Conservation (phyloP, 2,329 filamentous ascomycete genomes). For the Pseudopyricularia javanii region DNA sequence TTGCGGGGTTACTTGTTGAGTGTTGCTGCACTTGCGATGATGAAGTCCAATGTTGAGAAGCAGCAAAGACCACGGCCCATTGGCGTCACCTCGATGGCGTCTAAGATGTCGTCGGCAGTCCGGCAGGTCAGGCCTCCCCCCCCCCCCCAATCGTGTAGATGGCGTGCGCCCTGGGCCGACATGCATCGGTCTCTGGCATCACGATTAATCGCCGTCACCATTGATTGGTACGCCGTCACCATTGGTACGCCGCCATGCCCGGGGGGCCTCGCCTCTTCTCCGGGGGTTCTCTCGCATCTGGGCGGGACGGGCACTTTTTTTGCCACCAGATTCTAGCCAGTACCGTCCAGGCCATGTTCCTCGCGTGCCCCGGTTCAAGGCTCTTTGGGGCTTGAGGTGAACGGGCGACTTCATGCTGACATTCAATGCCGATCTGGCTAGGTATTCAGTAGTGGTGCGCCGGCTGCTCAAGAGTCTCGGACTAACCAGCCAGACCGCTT, state of each 20-base stretch:
- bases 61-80: not conserved
- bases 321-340: not conserved
- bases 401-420: not conserved
- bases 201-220: too few species aligned
- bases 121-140: too few species aligned
- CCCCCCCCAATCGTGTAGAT: too few species aligned
- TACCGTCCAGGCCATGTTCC: too few species aligned
- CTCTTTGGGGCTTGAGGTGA: not conserved
- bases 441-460: too few species aligned
- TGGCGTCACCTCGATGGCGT: too few species aligned
- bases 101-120: too few species aligned
- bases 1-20: not conserved
- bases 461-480: not conserved
- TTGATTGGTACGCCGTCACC: too few species aligned
- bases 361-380: not conserved
- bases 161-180: too few species aligned
- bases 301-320: not conserved
- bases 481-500: not conserved
- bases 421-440: not conserved
- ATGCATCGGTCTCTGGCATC: too few species aligned
- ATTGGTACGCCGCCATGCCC: not conserved
- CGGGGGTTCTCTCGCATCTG: too few species aligned
- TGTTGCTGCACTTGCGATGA: not conserved
- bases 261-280: too few species aligned
- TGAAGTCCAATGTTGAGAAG: not conserved